These are phyloP conservation scores for Kazachstania martiniae DNA, from an alignment of 805 yeast species.

Conservation along the genomic window DNA sequence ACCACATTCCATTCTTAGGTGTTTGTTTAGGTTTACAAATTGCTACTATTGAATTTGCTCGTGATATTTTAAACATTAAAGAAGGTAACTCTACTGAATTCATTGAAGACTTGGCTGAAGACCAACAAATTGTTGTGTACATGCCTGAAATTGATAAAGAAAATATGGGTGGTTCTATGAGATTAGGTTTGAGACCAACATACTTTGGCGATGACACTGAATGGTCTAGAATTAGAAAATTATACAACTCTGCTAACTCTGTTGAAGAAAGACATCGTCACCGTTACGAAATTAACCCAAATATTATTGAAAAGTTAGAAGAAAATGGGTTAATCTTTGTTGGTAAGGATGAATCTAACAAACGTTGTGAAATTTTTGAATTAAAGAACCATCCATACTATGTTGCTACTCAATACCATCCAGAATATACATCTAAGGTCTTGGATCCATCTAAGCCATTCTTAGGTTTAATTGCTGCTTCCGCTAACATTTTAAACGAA, in stretches of 20 bases:
- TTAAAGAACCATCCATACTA: conserved; percentile 77
- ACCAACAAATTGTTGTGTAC: conserved; percentile 67
- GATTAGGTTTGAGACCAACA: conserved; percentile 90
- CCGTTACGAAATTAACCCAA: conserved; percentile 94
- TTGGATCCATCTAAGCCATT: conserved; percentile 94
- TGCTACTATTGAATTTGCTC: conserved; percentile 88
- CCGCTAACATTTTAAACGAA: conserved; percentile 70
- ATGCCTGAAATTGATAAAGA: conserved; percentile 98
- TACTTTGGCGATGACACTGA: conserved; percentile 60
- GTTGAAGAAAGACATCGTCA: conserved; percentile 96
- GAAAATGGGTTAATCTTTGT: conserved; percentile 73
- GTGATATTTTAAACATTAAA: conserved; percentile 61
- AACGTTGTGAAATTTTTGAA: conserved; percentile 92
- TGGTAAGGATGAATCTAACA: conserved; percentile 83
- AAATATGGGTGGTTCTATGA: conserved; percentile 97
- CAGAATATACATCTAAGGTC: conserved; percentile 94
- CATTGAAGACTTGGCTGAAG: conserved; percentile 48
- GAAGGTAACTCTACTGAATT: conserved; percentile 79
- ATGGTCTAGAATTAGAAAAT: conserved; percentile 58
- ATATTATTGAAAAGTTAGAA: conserved; percentile 60
- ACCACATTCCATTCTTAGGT: conserved; percentile 88
- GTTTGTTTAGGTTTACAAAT: conserved; percentile 96
- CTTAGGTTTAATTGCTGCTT: conserved; percentile 91
- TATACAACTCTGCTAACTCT: conserved; percentile 60
- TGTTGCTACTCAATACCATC: conserved; percentile 96